Percentiles rank a stretch among this genome's conserved stretches.
Conservation (phyloP, 1,139 yeast genomes). For the Protomyces macrosporus region DNA sequence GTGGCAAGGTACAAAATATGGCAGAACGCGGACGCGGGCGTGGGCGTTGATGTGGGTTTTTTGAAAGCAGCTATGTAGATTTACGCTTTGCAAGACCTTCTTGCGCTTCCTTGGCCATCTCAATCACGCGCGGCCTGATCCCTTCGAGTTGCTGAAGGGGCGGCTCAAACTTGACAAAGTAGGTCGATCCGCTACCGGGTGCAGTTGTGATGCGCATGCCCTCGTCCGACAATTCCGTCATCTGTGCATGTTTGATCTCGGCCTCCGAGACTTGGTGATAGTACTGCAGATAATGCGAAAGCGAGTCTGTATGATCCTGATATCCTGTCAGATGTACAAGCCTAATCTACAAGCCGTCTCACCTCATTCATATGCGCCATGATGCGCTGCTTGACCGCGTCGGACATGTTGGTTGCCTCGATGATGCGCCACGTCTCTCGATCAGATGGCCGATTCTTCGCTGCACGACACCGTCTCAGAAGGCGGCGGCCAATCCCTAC, state of each 20-base stretch:
- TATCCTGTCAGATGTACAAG: background rate
- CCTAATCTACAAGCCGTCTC: background rate
- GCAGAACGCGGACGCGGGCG: constrained; percentile 16
- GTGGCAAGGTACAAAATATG: constrained; percentile 24
- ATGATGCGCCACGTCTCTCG: background rate
- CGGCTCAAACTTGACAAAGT: constrained; percentile 16
- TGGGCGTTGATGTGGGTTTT: background rate
- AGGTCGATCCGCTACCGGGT: background rate
- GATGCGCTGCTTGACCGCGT: constrained; percentile 10
- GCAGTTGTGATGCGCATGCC: constrained; percentile 5
- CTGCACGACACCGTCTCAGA: constrained; percentile 5
- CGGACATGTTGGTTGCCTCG: background rate
- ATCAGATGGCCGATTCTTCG: background rate
- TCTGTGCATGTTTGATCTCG: constrained; percentile 2
- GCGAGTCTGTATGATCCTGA: constrained; percentile 11
- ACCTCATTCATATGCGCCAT: constrained; percentile 23
- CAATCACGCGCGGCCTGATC: constrained; percentile 17
- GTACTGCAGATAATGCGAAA: constrained; percentile 12
- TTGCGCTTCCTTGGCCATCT: constrained; percentile 16
- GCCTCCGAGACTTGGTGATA: background rate
- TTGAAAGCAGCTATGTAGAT: background rate
- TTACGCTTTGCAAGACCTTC: background rate
- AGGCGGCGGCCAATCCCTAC: background rate
- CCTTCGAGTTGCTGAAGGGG: constrained; percentile 5
- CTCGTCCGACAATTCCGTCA: constrained; percentile 15